Base-by-base conservation (phyloP, 352 stramenopile genomes). In the Pythium biforme region DNA sequence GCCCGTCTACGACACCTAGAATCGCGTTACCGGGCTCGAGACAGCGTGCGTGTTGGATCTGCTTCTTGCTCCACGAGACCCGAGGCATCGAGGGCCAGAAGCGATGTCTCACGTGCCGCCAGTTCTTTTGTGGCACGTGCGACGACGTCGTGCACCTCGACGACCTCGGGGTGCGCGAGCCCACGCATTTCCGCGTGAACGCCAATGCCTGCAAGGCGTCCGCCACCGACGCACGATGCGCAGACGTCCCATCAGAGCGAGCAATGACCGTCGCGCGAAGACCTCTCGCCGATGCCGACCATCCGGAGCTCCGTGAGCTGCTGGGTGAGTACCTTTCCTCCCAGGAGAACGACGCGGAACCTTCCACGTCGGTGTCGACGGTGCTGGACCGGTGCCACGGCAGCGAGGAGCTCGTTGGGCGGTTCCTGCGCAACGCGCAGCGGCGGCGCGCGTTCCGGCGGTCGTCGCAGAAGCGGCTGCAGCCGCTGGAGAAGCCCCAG, bases 121-220 rank as follows among this genome's bases (percentile, higher is more conserved):
- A 75, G 10, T 77, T 77, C 46, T 20, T 78, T n/a, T 90, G 81
- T 26, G 22, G 17, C 3, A 23, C 53, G 0, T 90, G 79, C 37
- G 81, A 90, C 52, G 72, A 69, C 0, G 40, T 76, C 19, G 54
- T 88, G 31, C 81, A 90, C 48, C 50, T 86, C 7, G 79, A 90
- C 37, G 81, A 90, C 56, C 59, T 90, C 0, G 81, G 81, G n/a
- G 70, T 87, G n/a, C 66, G 64, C 10, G 81, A 86, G 31, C 60
- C 70, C 2, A 45, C 52, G 20, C 81, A 90, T 46, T 83, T 77
- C 23, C 70, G 80, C 31, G 69, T 89, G 17, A 77, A 68, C 23
- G 55, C 78, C 7, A 22, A 45, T 3, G 22, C 26, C 4, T 20
- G 9, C 15, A 52, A 10, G 23, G 17, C 37, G 1, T 26, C 25